Evolutionary conservation across 2,329 filamentous ascomycete genomes (phyloP).

Genomic region (Phyllosticta citribraziliensis): DNA sequence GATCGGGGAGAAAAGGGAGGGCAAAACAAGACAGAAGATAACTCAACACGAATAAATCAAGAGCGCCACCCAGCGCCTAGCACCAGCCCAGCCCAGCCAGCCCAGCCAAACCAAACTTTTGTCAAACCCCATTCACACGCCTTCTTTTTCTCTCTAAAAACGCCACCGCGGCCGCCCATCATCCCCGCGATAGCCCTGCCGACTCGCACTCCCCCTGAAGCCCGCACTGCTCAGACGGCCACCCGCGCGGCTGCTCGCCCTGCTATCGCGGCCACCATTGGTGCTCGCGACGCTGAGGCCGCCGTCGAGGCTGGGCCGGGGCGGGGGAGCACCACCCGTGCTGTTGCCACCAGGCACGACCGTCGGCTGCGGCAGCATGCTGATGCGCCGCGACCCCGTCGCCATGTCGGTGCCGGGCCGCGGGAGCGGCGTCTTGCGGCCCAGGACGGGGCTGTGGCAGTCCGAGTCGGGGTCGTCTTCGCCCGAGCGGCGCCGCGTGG

Average conservation of each 20-base stretch:
- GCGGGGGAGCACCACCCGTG: background rate
- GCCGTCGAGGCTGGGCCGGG: conserved; percentile 5
- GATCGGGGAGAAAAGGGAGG: too few species aligned
- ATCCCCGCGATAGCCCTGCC: background rate
- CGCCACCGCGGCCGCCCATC: conserved; percentile 1
- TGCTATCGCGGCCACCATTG: background rate
- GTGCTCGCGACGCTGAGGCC: background rate
- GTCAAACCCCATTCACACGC: too few species aligned
- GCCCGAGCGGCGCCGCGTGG: background rate
- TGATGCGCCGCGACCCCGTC: background rate
- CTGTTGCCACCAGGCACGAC: background rate
- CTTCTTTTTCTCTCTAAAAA: background rate
- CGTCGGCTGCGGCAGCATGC: conserved; percentile 7
- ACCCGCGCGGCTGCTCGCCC: conserved; percentile 6
- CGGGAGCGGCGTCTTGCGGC: conserved; percentile 2
- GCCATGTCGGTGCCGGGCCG: conserved; percentile 5
- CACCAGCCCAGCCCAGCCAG: too few species aligned
- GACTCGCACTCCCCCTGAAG: background rate
- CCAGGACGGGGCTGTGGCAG: background rate
- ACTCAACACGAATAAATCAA: too few species aligned
- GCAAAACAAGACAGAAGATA: too few species aligned
- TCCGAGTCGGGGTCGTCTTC: conserved; percentile 1
- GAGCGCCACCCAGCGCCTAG: too few species aligned
- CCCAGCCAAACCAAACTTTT: too few species aligned
- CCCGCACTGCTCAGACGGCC: conserved; percentile 4